A percentile compares a stretch with the other conserved stretches of the same genome.
These are phyloP conservation scores for Globisporangium abappressorium DNA, from an alignment of 352 stramenopile genomes.

Conservation along the genomic window DNA sequence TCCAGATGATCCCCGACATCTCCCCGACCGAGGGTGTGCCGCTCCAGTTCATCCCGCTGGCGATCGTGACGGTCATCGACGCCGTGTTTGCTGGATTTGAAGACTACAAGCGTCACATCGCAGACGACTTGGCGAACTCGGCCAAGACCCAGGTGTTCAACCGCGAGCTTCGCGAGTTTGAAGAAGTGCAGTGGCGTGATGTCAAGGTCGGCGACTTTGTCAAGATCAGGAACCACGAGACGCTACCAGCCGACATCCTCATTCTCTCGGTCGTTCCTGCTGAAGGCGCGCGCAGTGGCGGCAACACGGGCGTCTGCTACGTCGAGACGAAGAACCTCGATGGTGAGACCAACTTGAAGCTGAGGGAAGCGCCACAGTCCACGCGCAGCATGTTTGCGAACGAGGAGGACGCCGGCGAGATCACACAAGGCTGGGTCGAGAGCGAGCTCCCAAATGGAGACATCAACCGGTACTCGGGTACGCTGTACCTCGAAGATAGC, in stretches of 20 bases:
- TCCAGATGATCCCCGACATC: conserved; percentile 83
- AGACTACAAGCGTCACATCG: conserved; percentile 81
- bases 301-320: conserved; percentile 81
- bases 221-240: conserved; percentile 82
- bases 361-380: conserved; percentile 59
- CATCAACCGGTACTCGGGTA: conserved; percentile 80
- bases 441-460: conserved; percentile 80
- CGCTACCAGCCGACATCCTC: conserved; percentile 75
- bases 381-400: conserved; percentile 67
- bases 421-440: conserved; percentile 68
- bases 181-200: conserved; percentile 81
- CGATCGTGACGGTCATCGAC: conserved; percentile 83
- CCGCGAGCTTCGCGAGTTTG: conserved; percentile 76
- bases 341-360: conserved; percentile 85
- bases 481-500: conserved; percentile 57
- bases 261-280: conserved; percentile 74
- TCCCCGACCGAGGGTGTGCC: conserved; percentile 79
- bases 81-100: conserved; percentile 80
- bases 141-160: conserved; percentile 69
- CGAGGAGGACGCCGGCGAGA: conserved; percentile 61
- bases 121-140: conserved; percentile 73
- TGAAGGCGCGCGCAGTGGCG: conserved; percentile 48
- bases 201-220: conserved; percentile 79
- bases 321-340: conserved; percentile 90
- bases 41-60: conserved; percentile 78